Evolutionary conservation across 768 basidiomycete species (phyloP).

Genomic region (Dacryopinax spathularia): DNA sequence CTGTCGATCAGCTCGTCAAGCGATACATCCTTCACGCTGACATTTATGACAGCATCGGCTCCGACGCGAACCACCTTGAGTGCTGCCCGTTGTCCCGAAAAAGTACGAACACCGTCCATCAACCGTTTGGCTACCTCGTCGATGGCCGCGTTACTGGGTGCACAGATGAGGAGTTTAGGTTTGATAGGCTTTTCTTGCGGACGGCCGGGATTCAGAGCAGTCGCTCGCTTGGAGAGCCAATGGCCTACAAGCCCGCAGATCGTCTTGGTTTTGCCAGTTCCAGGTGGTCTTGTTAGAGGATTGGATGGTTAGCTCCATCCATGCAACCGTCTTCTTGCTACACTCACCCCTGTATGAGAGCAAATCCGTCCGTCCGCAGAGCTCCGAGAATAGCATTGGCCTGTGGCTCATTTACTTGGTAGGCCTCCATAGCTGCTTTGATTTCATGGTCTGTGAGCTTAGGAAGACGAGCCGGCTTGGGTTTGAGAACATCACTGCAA

Average conservation of each 20-base stretch:
- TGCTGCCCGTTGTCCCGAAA: constrained; percentile 37
- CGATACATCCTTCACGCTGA: constrained; percentile 69
- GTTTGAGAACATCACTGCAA: constrained; percentile 51
- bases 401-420: constrained; percentile 84
- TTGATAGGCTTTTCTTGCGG: constrained; percentile 34
- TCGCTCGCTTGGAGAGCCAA: constrained; percentile 51
- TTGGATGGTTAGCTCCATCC: too few species aligned
- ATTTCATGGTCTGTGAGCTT: constrained; percentile 21
- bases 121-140: constrained; percentile 87
- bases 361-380: constrained; percentile 59
- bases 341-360: constrained; percentile 82
- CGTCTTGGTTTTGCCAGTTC: constrained; percentile 96
- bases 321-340: neutral
- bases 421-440: constrained; percentile 48
- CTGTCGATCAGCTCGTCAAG: constrained; percentile 76
- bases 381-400: constrained; percentile 75
- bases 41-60: constrained; percentile 54
- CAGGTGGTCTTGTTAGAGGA: constrained; percentile 57
- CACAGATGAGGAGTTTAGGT: constrained; percentile 78
- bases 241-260: constrained; percentile 87
- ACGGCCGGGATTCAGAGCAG: constrained; percentile 32
- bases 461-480: constrained; percentile 37
- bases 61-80: constrained; percentile 88
- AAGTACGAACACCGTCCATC: constrained; percentile 55
- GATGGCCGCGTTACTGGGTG: constrained; percentile 96